These are phyloP conservation scores for Mycena sanguinolenta DNA, from an alignment of 768 basidiomycete species.

Conservation along the genomic window DNA sequence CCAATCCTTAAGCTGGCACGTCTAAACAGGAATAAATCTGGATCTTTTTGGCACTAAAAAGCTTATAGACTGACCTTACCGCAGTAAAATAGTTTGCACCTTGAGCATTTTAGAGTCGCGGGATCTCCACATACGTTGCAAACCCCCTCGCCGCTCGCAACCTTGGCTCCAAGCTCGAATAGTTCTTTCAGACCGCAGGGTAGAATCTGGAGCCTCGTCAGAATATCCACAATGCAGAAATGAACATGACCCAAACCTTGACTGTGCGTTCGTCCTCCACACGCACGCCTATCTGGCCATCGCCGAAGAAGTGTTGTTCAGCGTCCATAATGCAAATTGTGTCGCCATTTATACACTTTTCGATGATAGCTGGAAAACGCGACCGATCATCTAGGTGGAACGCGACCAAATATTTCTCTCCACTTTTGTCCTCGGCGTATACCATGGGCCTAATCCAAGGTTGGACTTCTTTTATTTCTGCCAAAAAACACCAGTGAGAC, in stretches of 20 bases:
- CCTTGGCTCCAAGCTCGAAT: constrained; percentile 37
- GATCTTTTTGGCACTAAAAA: background rate
- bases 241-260: constrained; percentile 34
- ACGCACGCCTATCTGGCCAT: constrained; percentile 46
- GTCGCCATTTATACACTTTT: constrained; percentile 33
- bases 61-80: constrained; percentile 37
- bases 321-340: constrained; percentile 50
- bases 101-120: constrained; percentile 21
- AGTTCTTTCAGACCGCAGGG: constrained; percentile 39
- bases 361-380: constrained; percentile 17
- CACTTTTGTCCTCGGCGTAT: constrained; percentile 43
- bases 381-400: constrained; percentile 40
- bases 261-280: constrained; percentile 42
- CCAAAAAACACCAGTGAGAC: constrained; percentile 51
- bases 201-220: constrained; percentile 34
- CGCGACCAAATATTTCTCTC: constrained; percentile 37
- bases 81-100: constrained; percentile 41
- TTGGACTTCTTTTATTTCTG: constrained; percentile 42
- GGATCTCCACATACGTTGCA: constrained; percentile 21
- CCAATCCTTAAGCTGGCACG: constrained; percentile 43
- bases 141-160: background rate
- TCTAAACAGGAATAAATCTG: constrained; percentile 18
- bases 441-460: constrained; percentile 41
- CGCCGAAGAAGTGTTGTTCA: constrained; percentile 40
- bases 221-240: background rate